Evolutionary conservation across 2,329 filamentous ascomycete genomes (phyloP).

Genomic region (Verticillium klebahnii): DNA sequence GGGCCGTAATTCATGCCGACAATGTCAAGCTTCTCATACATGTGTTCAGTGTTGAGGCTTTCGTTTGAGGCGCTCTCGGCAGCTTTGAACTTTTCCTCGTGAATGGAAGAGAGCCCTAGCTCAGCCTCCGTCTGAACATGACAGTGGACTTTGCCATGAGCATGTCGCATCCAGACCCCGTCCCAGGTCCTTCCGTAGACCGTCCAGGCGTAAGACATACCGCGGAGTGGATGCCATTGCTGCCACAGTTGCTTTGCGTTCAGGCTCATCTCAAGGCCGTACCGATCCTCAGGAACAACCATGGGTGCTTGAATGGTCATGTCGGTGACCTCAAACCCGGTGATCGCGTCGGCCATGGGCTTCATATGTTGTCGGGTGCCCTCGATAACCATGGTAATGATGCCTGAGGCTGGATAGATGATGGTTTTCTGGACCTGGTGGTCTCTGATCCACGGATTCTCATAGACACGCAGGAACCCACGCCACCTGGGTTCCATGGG

Average conservation of each 20-base stretch:
- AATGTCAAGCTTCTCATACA: constrained; percentile 46
- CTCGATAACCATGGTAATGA: constrained; percentile 45
- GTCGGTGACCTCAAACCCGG: constrained; percentile 37
- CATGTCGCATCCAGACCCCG: constrained; percentile 13
- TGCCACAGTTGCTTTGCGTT: constrained; percentile 30
- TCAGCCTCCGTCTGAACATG: background rate
- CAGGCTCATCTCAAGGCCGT: constrained; percentile 46
- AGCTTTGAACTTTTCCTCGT: background rate
- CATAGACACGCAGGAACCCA: constrained; percentile 40
- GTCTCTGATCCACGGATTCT: constrained; percentile 48
- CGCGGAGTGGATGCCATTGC: constrained; percentile 2
- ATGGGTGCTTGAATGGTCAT: constrained; percentile 47
- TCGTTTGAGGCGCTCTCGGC: background rate
- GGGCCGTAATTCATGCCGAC: constrained; percentile 48
- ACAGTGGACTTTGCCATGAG: constrained; percentile 2
- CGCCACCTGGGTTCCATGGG: constrained; percentile 43
- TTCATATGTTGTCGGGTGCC: constrained; percentile 34
- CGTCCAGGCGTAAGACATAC: constrained; percentile 29
- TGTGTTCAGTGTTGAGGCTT: constrained; percentile 20
- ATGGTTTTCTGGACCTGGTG: constrained; percentile 46
- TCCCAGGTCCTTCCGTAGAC: constrained; percentile 41
- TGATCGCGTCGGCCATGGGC: background rate
- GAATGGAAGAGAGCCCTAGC: too few relatives aligned
- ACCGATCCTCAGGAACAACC: constrained; percentile 39
- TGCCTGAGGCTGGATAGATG: constrained; percentile 46